phyloP scores from a whole-genome alignment of 495 filamentous ascomycete genomes.

The Amniculicola lignicola region DNA sequence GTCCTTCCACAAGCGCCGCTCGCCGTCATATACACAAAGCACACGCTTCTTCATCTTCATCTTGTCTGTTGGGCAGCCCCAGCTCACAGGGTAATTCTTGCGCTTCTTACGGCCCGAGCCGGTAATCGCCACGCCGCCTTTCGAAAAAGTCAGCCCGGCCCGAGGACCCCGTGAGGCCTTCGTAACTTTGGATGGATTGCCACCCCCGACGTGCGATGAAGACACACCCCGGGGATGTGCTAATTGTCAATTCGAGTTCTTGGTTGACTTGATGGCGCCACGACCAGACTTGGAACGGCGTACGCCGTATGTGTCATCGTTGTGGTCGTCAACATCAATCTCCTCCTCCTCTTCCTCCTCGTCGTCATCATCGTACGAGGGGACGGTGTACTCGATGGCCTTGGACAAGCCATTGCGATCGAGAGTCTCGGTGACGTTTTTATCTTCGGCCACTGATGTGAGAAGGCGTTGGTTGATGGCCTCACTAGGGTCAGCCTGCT shows the following conservation, averaged over 20 bases:
- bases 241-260: constrained; percentile 58
- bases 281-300: constrained; percentile 51
- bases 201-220: constrained; percentile 54
- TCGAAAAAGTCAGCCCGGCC: constrained; percentile 47
- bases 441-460: constrained; percentile 76
- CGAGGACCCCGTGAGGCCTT: constrained; percentile 40
- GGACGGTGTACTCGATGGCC: constrained; percentile 51
- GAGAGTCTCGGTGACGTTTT: constrained; percentile 77
- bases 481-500: constrained; percentile 94
- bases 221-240: constrained; percentile 53
- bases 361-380: constrained; percentile 53
- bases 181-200: constrained; percentile 46
- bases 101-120: constrained; percentile 76
- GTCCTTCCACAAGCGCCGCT: constrained; percentile 86
- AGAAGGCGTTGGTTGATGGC: constrained; percentile 89
- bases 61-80: constrained; percentile 84
- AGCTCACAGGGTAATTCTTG: constrained; percentile 85
- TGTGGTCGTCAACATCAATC: constrained; percentile 59
- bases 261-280: constrained; percentile 46
- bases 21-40: constrained; percentile 87
- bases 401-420: constrained; percentile 71
- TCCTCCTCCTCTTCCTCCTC: constrained; percentile 60
- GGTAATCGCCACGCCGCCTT: constrained; percentile 51
- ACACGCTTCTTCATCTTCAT: constrained; percentile 99
- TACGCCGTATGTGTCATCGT: constrained; percentile 58